Conservation (phyloP, 768 basidiomycete genomes). For the Sarcomyxa edulis region DNA sequence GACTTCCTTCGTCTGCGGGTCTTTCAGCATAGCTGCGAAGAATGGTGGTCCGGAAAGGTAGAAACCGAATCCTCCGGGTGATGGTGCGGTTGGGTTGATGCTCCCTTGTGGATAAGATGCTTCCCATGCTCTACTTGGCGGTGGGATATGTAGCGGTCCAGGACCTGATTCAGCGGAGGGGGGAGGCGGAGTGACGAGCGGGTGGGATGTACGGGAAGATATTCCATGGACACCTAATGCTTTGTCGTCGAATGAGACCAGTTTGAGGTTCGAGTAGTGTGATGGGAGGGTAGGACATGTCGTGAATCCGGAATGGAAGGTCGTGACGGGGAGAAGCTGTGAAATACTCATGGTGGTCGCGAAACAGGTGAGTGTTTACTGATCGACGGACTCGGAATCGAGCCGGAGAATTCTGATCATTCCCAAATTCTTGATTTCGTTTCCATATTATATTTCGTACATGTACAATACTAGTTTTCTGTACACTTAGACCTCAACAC, state of each 20-base stretch:
- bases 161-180: slow-evolving; percentile 4
- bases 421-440: too few relatives aligned
- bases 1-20: slow-evolving; percentile 47
- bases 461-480: too few relatives aligned
- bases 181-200: slow-evolving; percentile 23
- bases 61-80: slow-evolving; percentile 66
- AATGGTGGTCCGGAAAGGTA: slow-evolving; percentile 52
- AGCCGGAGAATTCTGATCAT: too few relatives aligned
- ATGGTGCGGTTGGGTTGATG: slow-evolving; percentile 46
- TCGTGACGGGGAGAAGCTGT: slow-evolving; percentile 23
- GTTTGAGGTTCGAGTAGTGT: slow-evolving; percentile 13
- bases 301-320: slow-evolving; percentile 36
- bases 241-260: slow-evolving; percentile 33
- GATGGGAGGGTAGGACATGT: slow-evolving; percentile 27
- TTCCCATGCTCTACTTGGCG: slow-evolving; percentile 46
- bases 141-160: slow-evolving; percentile 2
- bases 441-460: too few relatives aligned
- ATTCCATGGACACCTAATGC: slow-evolving; percentile 46
- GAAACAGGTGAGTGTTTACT: too few relatives aligned
- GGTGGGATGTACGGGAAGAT: slow-evolving; percentile 28
- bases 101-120: slow-evolving; percentile 57
- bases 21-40: slow-evolving; percentile 31
- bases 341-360: too few relatives aligned
- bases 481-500: slow-evolving; percentile 37
- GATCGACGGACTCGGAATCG: too few relatives aligned